phyloP scores from a whole-genome alignment of 2,329 filamentous ascomycete species.

The Aureobasidium melanogenum region DNA sequence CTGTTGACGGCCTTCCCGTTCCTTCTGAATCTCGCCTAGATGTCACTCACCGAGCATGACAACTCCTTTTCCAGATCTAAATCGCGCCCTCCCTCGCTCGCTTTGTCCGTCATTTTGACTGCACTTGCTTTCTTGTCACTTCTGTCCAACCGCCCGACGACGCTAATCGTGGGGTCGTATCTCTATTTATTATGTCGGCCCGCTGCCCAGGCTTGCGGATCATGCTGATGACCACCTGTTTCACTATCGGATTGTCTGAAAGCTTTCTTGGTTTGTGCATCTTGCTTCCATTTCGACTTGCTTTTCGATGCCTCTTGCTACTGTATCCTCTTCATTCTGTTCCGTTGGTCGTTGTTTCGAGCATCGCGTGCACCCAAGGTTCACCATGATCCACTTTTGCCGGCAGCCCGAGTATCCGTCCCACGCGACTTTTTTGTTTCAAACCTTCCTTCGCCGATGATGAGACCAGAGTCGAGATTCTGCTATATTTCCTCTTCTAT shows the following conservation, averaged over 20 bases:
- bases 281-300: background rate
- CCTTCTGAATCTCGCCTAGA: background rate
- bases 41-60: conserved; percentile 73
- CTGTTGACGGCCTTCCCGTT: background rate
- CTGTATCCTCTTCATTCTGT: background rate
- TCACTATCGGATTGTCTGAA: background rate
- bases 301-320: too few species aligned
- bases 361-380: background rate
- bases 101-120: background rate
- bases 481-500: background rate
- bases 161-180: conserved; percentile 6
- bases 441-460: background rate
- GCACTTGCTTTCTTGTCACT: background rate
- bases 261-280: background rate
- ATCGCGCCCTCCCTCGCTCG: conserved; percentile 25
- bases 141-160: background rate
- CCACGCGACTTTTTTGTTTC: background rate
- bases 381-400: background rate
- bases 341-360: background rate
- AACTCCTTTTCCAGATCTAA: conserved; percentile 84
- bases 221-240: background rate
- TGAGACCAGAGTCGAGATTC: background rate
- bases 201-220: conserved; percentile 6
- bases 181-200: background rate
- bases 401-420: background rate